These are phyloP conservation scores for Malassezia sp. DNA, from an alignment of 1,284 basidiomycete species.

Conservation along the genomic window DNA sequence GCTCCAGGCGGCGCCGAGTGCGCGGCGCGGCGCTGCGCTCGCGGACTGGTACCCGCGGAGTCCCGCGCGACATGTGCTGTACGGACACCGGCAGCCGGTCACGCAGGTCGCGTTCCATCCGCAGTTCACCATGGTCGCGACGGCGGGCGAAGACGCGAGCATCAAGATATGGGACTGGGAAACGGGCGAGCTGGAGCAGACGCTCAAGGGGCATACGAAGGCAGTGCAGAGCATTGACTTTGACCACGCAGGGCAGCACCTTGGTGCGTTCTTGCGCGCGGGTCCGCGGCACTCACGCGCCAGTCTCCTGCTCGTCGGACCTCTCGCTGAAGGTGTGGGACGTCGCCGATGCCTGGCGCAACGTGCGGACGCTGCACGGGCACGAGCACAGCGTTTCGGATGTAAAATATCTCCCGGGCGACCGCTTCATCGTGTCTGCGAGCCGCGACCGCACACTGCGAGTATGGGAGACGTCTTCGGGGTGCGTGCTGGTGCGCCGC, in stretches of 20 bases:
- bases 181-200: constrained; percentile 78
- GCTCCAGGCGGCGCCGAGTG: constrained; percentile 53
- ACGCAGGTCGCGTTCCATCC: constrained; percentile 77
- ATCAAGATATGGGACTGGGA: constrained; percentile 95
- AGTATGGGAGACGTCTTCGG: constrained; percentile 72
- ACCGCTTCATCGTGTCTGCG: constrained; percentile 68
- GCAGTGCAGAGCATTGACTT: constrained; percentile 76
- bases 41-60: constrained; percentile 73
- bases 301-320: constrained; percentile 79
- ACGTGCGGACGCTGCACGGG: constrained; percentile 70
- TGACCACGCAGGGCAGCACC: constrained; percentile 66
- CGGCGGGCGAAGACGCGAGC: constrained; percentile 73
- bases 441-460: constrained; percentile 75
- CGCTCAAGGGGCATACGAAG: constrained; percentile 82
- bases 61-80: constrained; percentile 64
- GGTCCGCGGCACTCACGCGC: background rate
- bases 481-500: constrained; percentile 51
- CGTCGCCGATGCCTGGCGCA: constrained; percentile 74
- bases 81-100: constrained; percentile 66
- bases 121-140: constrained; percentile 67
- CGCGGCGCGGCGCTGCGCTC: constrained; percentile 57
- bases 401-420: constrained; percentile 70
- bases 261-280: constrained; percentile 63
- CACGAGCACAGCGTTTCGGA: constrained; percentile 82
- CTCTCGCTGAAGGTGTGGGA: constrained; percentile 86